These are phyloP conservation scores for Mortierella sp. DNA, from an alignment of 371 early-diverging fungal genomes.

Conservation along the genomic window DNA sequence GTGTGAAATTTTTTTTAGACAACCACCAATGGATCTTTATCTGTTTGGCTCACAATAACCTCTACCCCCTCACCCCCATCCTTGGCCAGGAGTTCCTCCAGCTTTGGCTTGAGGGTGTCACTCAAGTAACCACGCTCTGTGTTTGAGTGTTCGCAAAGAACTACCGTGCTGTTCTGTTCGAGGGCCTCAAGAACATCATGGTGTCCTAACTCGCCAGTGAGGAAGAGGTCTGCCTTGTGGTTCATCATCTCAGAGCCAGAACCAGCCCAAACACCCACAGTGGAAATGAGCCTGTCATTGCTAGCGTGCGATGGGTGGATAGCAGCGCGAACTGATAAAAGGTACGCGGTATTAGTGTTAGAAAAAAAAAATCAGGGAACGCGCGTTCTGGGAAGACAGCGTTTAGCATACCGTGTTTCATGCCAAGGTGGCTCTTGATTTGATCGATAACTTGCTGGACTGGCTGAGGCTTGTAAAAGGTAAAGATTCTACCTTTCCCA, in stretches of 20 bases:
- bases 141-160: slow-evolving; percentile 95
- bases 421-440: slow-evolving; percentile 74
- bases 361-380: not conserved
- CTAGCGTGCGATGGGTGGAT: slow-evolving; percentile 65
- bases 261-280: slow-evolving; percentile 96
- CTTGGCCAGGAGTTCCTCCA: slow-evolving; percentile 69
- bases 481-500: slow-evolving; percentile 82
- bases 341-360: slow-evolving; percentile 2
- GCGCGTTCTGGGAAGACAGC: too few species aligned
- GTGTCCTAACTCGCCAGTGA: slow-evolving; percentile 97
- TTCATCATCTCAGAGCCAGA: slow-evolving; percentile 70
- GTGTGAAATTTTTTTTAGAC: slow-evolving; percentile 58
- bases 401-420: slow-evolving; percentile 66
- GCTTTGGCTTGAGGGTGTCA: slow-evolving; percentile 72
- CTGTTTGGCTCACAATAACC: slow-evolving; percentile 76
- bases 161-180: slow-evolving; percentile 82
- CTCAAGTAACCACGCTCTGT: slow-evolving; percentile 95
- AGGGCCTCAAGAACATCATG: slow-evolving; percentile 91
- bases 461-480: slow-evolving; percentile 68
- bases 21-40: slow-evolving; percentile 80
- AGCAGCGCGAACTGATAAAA: slow-evolving; percentile 78
- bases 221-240: slow-evolving; percentile 76
- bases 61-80: slow-evolving; percentile 65
- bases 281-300: slow-evolving; percentile 65
- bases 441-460: slow-evolving; percentile 69